A percentile compares a stretch with the other conserved stretches of the same genome.
Conservation (phyloP, 2,329 filamentous ascomycete genomes). For the Lachnellula cervina region DNA sequence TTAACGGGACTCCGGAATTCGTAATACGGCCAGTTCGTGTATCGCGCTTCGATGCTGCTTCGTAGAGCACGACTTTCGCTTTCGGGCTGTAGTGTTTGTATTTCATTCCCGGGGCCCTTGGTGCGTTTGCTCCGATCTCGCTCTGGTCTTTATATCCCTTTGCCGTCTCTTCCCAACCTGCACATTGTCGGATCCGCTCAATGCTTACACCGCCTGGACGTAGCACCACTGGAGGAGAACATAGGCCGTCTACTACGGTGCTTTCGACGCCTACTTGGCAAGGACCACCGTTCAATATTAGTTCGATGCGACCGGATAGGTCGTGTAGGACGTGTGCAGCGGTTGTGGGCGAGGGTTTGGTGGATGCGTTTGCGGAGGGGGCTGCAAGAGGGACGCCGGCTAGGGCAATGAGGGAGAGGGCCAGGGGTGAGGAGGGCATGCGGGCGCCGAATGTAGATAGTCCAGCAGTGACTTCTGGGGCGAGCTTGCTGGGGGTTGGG, state of each 20-base stretch:
- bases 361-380: conserved; percentile 91
- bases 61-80: conserved; percentile 79
- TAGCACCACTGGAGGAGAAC: conserved; percentile 72
- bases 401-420: conserved; percentile 78
- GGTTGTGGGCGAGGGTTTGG: conserved; percentile 84
- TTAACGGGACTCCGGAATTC: conserved; percentile 2
- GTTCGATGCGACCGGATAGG: conserved; percentile 71
- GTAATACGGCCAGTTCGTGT: conserved; percentile 14
- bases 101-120: conserved; percentile 94
- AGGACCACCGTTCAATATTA: conserved; percentile 83
- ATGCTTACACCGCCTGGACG: conserved; percentile 83
- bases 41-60: conserved; percentile 40
- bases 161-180: conserved; percentile 75
- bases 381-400: conserved; percentile 77
- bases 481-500: conserved; percentile 63
- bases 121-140: conserved; percentile 59
- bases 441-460: conserved; percentile 81
- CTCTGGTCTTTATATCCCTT: conserved; percentile 75
- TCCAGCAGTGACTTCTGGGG: conserved; percentile 87
- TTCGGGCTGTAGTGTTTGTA: conserved; percentile 96
- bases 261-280: conserved; percentile 92
- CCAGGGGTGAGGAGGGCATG: conserved; percentile 82
- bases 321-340: conserved; percentile 88
- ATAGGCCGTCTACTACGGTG: conserved; percentile 90
- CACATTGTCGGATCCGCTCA: conserved; percentile 66